Evolutionary conservation across 129 eudicot species (phyloP), one percentile per base, ranked within the genome.

Genomic region (Chrysanthemum seticuspe): DNA sequence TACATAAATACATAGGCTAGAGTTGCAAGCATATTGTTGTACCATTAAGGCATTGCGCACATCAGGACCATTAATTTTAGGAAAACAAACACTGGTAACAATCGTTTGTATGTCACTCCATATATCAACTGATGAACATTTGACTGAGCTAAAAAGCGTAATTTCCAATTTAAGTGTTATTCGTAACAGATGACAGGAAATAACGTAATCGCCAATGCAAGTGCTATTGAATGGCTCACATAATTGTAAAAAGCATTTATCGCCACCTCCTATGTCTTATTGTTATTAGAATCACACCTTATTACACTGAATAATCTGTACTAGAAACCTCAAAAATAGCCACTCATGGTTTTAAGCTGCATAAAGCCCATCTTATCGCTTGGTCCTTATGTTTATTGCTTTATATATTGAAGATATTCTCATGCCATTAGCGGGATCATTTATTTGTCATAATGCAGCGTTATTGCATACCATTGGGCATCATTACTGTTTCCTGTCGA

Each of bases 81-180:
- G n/a, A n/a, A n/a, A n/a, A n/a, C n/a, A n/a, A n/a, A n/a, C n/a
- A 23, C 1, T 89, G 77, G 73, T 89, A 73, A 92, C 91, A 60
- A 76, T 87, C 76, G 96, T 92, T 78, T 87, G 91, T 54, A 82
- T 87, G 78, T 80, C 82, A 53, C 96, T 89, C 55, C 87, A 85
- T 82, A 83, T 89, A 68, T 85, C 95, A 76, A 89, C 87, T 75
- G 96, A 92, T 79, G 92, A 92, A 74, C 91, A 92, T 87, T 89
- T 87, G 87, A 82, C 71, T 83, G 86, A 87, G 84, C 72, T 87
- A 66, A 85, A 82, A 77, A 79, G 80, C 73, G 70, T 89, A 71
- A 83, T 87, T 53, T 85, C 95, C 14, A 40, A 82, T 76, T 65
- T 54, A 49, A 73, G 80, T 71, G 77, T 74, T 69, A 79, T 78